Evolutionary conservation across 2,329 filamentous ascomycete species (phyloP), one percentile per base, ranked within the genome.

Genomic region (Claviceps spartinae): DNA sequence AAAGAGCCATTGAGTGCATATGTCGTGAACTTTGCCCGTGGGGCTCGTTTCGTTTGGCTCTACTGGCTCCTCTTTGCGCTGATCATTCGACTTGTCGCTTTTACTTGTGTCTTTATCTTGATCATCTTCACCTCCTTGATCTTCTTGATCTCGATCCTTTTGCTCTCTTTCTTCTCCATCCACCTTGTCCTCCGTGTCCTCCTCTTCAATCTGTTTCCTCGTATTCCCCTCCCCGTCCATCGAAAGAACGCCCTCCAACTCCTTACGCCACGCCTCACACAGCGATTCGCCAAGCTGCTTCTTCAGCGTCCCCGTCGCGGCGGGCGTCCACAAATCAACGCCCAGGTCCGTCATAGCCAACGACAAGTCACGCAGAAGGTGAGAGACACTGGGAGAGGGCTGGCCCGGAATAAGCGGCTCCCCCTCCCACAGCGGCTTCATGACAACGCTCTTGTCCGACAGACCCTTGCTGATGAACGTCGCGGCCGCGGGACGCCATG

Each of bases 361-460:
- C 4, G 79, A 78, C 30, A 95, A 62, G 45, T 73, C 73, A 24
- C 81, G 79, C 48, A 96, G 62, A 51, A 94, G 82, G 54, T 76
- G 78, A 62, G 95, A 95, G 0, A 81, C 72, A 20, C 76, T 74
- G 0, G 87, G 82, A 0, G 88, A 91, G 1, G 88, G 88, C 60
- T 93, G 87, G 5, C 81, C 75, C 0, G 91, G 91, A 43, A 95
- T 65, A 26, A 80, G 73, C 0, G 86, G 86, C 40, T 79, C 72
- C 0, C 86, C 86, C 63, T 94, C 88, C 90, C 90, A 96, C 0
- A 96, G 71, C 0, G 78, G 74, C 49, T 82, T 75, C 6, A 83
- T 82, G 2, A 76, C 73, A 0, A 86, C 74, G 30, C 61, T 68
- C 51, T 69, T 75, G 47, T 69, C 65, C 1, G 70, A 65, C 42